These are phyloP conservation scores for Penium margaritaceum DNA, from an alignment of 139 green algal genomes.

Conservation along the genomic window DNA sequence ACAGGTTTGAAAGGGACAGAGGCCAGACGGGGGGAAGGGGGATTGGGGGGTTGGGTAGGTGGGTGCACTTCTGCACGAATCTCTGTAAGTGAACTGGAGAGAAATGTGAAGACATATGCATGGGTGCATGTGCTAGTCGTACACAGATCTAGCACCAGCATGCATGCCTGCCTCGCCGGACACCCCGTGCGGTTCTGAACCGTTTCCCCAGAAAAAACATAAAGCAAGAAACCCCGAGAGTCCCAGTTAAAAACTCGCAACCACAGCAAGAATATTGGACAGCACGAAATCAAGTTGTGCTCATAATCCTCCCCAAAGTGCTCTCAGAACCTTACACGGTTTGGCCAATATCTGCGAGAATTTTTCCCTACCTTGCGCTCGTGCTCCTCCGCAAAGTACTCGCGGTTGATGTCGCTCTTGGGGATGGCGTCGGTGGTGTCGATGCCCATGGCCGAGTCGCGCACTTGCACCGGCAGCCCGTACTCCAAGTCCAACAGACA, in stretches of 20 bases:
- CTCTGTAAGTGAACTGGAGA: background rate
- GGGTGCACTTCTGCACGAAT: too few relatives aligned
- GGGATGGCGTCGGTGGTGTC: constrained; percentile 59
- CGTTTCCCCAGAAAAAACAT: too few relatives aligned
- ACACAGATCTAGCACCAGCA: too few relatives aligned
- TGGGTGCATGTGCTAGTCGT: background rate
- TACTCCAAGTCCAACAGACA: constrained; percentile 97
- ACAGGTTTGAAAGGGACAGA: background rate
- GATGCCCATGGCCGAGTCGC: constrained; percentile 70
- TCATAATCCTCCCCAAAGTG: too few relatives aligned
- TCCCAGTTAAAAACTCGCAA: background rate
- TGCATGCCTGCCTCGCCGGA: too few relatives aligned
- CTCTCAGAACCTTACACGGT: too few relatives aligned
- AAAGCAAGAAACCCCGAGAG: too few relatives aligned
- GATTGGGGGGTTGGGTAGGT: background rate
- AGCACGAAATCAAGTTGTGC: too few relatives aligned
- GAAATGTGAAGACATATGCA: background rate
- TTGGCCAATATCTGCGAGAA: too few relatives aligned
- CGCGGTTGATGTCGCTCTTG: constrained; percentile 74
- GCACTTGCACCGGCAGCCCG: constrained; percentile 64
- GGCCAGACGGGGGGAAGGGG: background rate
- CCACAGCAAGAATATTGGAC: background rate
- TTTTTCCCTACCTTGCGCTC: constrained; percentile 43
- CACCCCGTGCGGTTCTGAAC: too few relatives aligned
- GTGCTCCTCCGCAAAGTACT: constrained; percentile 62